Base-by-base conservation (phyloP, 169 alveolate species). In the Theileria orientalis region DNA sequence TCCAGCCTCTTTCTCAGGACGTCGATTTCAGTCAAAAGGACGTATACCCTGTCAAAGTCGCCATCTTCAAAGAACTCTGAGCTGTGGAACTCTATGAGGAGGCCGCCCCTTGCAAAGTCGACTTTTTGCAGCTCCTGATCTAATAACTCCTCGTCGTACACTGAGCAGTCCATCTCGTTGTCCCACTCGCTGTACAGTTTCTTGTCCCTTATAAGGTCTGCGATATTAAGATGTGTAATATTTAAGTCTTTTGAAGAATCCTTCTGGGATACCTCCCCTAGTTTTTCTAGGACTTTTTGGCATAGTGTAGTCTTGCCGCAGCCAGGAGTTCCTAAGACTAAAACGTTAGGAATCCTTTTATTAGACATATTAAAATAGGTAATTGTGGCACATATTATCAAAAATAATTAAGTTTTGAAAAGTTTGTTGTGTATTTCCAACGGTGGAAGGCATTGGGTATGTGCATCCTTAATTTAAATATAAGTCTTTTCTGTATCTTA, bases 261-360 rank as follows among this genome's bases (percentile, higher is more conserved):
- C 8, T 14, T 13, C 8, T 33, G 14, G 2, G 14, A 19, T 6
- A 54, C 8, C 2, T 54, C 63, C 35, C 37, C 75, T 29, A 33
- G 30, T 1, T 54, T 59, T 23, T 41, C 69, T 19, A 61, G 66
- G n/a, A 77, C 33, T n/a, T 71, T 46, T 11, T 75, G 52, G 51
- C 93, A 83, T 37, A 87, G 54, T 1, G 87, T 83, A 1, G 83
- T 70, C 41, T 87, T 87, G 16, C 93, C 93, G 41, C 76, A 83
- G n/a, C 93, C 93, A 2, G 93, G 93, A 8, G 87, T 84, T 8
- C 93, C 93, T 19, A 89, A 69, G 19, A 87, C 87, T 21, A 87
- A 75, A 13, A 87, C 84, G 74, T 87, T 87, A 16, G 86, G 85
- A 19, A 77, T 78, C 37, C 66, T 52, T n/a, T n/a, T 30, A 3